phyloP scores from a whole-genome alignment of 208 protist species.

The Leishmania braziliensis region DNA sequence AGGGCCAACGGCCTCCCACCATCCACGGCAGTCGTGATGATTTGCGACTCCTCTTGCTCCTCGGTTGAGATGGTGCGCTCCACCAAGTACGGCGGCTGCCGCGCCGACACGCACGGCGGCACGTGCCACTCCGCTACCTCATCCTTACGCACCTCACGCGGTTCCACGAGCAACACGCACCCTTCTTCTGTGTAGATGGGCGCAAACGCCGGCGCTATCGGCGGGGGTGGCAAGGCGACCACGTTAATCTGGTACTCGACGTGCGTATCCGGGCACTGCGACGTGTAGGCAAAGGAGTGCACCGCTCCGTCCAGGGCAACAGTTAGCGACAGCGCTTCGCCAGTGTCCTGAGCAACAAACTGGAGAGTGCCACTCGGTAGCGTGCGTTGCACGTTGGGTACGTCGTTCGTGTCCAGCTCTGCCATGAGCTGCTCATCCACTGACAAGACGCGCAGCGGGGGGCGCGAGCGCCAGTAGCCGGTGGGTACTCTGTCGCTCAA shows the following conservation, averaged over 20 bases:
- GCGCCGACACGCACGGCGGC: slow-evolving; percentile 40
- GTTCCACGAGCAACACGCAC: slow-evolving; percentile 62
- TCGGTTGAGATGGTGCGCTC: slow-evolving; percentile 29
- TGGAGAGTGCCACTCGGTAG: slow-evolving; percentile 69
- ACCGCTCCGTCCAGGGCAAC: background rate
- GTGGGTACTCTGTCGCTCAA: slow-evolving; percentile 16
- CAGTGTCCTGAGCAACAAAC: slow-evolving; percentile 72
- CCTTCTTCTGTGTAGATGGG: slow-evolving; percentile 79
- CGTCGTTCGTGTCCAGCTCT: slow-evolving; percentile 59
- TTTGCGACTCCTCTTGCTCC: slow-evolving; percentile 19
- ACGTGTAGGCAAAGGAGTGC: slow-evolving; percentile 38
- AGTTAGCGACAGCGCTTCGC: slow-evolving; percentile 41
- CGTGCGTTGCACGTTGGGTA: slow-evolving; percentile 64
- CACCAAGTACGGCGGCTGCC: slow-evolving; percentile 40
- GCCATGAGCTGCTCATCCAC: slow-evolving; percentile 53
- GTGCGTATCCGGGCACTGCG: slow-evolving; percentile 64
- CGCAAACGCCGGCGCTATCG: slow-evolving; percentile 56
- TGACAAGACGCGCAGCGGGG: slow-evolving; percentile 52
- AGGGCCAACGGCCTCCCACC: slow-evolving; percentile 12
- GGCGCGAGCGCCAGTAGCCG: slow-evolving; percentile 51
- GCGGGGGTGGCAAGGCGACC: slow-evolving; percentile 49
- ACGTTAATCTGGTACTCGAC: slow-evolving; percentile 65
- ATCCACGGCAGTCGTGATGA: slow-evolving; percentile 20
- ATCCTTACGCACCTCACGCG: slow-evolving; percentile 69
- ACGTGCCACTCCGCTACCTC: slow-evolving; percentile 66